These are phyloP conservation scores for Cucumis melo DNA, from an alignment of 306 rosid species.

Conservation along the genomic window DNA sequence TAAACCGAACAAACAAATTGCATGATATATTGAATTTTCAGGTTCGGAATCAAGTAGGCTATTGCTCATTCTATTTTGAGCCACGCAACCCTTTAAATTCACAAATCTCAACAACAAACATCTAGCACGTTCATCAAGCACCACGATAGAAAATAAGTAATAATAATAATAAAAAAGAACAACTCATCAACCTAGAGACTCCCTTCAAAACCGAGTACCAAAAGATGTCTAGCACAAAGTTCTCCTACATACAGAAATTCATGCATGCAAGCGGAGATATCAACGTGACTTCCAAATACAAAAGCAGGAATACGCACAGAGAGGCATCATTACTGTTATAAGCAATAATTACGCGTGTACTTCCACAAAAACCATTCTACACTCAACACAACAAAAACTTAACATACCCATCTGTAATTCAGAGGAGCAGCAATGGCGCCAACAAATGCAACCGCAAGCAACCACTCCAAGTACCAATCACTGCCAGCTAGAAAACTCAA, in stretches of 20 bases:
- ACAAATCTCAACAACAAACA: not conserved
- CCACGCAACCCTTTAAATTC: not conserved
- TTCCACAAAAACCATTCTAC: not conserved
- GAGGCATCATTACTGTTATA: not conserved
- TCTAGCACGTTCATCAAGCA: not conserved
- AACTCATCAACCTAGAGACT: not conserved
- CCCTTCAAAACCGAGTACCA: not conserved
- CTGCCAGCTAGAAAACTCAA: conserved; percentile 18
- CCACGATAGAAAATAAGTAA: no score
- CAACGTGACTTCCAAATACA: not conserved
- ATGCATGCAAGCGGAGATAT: not conserved
- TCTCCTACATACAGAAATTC: not conserved
- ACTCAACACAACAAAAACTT: not conserved
- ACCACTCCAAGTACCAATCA: conserved; percentile 77
- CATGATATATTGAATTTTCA: not conserved
- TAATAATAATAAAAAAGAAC: not conserved
- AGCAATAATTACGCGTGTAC: not conserved
- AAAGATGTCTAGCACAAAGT: not conserved
- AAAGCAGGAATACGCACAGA: not conserved
- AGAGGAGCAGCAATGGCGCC: conserved; percentile 81
- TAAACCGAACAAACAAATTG: not conserved
- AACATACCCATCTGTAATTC: conserved; percentile 80
- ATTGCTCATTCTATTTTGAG: not conserved
- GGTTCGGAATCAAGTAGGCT: not conserved
- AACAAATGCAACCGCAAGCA: conserved; percentile 73